Conservation (phyloP, 495 filamentous ascomycete species). For the Lichina pygmaea region DNA sequence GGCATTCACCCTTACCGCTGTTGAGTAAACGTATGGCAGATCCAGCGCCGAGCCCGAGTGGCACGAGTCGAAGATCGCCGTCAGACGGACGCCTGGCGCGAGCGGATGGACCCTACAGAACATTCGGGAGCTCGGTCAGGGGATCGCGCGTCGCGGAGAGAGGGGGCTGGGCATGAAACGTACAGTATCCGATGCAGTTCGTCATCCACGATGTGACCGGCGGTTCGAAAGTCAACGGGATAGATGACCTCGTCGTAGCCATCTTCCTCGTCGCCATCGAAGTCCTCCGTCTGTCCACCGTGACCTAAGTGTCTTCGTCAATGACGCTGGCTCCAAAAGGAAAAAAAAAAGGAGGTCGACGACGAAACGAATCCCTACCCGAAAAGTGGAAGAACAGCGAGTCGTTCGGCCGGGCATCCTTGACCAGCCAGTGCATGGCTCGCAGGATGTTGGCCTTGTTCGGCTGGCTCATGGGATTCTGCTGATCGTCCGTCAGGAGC, state of each 20-base stretch:
- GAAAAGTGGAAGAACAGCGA: constrained; percentile 98
- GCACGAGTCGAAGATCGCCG: constrained; percentile 98
- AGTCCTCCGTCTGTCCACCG: constrained; percentile 86
- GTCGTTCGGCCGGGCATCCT: constrained; percentile 80
- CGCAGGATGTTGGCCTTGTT: constrained; percentile 89
- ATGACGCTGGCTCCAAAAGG: not conserved
- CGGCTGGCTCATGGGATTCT: constrained; percentile 89
- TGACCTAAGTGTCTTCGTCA: constrained; percentile 29
- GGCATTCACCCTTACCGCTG: constrained; percentile 11
- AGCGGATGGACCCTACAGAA: constrained; percentile 34
- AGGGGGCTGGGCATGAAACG: not conserved
- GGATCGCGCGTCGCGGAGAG: too few relatives aligned
- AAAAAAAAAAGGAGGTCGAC: not conserved
- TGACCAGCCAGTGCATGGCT: constrained; percentile 97
- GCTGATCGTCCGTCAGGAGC: constrained; percentile 86
- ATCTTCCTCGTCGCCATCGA: constrained; percentile 83
- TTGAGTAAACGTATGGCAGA: constrained; percentile 92
- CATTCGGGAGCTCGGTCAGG: too few relatives aligned
- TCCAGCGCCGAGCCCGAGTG: constrained; percentile 92
- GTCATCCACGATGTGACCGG: constrained; percentile 90
- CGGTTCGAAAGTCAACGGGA: constrained; percentile 73
- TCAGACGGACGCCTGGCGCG: constrained; percentile 62
- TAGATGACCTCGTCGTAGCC: constrained; percentile 98
- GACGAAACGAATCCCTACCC: constrained; percentile 23
- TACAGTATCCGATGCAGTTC: constrained; percentile 95